A percentile compares a stretch with the other conserved stretches of the same genome.
Conservation (phyloP, 768 basidiomycete genomes). For the Pulveroboletus sp. region DNA sequence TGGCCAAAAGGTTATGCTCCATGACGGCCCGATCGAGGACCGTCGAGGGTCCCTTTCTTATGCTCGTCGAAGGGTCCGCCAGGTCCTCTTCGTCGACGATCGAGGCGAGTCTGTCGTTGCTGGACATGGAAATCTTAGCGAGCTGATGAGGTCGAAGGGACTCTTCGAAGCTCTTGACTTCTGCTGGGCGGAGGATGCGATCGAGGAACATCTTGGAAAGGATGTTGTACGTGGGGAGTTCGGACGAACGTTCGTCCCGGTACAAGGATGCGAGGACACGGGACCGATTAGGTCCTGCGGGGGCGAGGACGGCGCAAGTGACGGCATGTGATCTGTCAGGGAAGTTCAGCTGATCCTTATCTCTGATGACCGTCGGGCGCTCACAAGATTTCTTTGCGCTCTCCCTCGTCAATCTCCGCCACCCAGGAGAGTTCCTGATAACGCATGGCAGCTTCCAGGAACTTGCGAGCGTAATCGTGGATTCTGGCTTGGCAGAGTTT, state of each 20-base stretch:
- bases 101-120: constrained; percentile 76
- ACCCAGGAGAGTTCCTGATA: constrained; percentile 96
- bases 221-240: constrained; percentile 82
- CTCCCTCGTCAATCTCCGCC: constrained; percentile 89
- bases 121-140: constrained; percentile 82
- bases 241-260: constrained; percentile 84
- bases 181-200: constrained; percentile 86
- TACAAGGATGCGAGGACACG: constrained; percentile 89
- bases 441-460: constrained; percentile 88
- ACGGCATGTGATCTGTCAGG: constrained; percentile 78
- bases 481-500: constrained; percentile 94
- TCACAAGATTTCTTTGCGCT: constrained; percentile 86
- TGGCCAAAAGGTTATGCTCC: constrained; percentile 97
- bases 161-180: constrained; percentile 86
- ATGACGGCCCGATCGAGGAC: constrained; percentile 96
- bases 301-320: constrained; percentile 93
- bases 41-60: constrained; percentile 87
- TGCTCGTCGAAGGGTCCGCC: constrained; percentile 57
- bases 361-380: constrained; percentile 25
- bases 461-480: constrained; percentile 87
- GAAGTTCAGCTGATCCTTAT: constrained; percentile 6
- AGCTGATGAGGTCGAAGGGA: constrained; percentile 90
- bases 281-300: constrained; percentile 94
- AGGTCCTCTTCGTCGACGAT: constrained; percentile 54
- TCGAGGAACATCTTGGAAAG: constrained; percentile 98